Conservation (phyloP, 176 grass and related monocot genomes). For the Panicum miliaceum region DNA sequence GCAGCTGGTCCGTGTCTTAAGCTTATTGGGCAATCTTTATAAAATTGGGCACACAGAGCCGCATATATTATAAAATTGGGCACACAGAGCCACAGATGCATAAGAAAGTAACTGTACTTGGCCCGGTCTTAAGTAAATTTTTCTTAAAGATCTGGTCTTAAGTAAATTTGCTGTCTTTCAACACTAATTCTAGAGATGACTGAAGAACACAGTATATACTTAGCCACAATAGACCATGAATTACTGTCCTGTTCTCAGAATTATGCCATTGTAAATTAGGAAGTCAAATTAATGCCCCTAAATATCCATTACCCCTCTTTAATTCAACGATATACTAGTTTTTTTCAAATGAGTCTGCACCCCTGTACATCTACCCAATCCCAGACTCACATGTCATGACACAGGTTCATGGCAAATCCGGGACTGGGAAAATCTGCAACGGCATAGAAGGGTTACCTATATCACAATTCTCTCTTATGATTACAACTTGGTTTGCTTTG, state of each 20-base stretch:
- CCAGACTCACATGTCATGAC: neutral
- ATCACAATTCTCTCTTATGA: slow-evolving; percentile 16
- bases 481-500: neutral
- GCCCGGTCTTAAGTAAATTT: slow-evolving; percentile 1
- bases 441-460: neutral
- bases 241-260: neutral
- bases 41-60: neutral
- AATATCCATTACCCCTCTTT: neutral
- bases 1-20: slow-evolving; percentile 13
- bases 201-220: neutral
- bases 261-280: neutral
- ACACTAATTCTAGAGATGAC: neutral
- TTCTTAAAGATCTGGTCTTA: neutral
- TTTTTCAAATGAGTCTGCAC: too few relatives aligned
- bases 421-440: neutral
- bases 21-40: slow-evolving; percentile 31
- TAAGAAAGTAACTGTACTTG: slow-evolving; percentile 20
- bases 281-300: neutral
- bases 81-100: neutral
- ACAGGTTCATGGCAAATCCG: neutral
- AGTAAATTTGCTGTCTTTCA: slow-evolving; percentile 15
- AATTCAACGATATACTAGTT: too few relatives aligned
- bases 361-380: neutral
- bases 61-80: neutral
- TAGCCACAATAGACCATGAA: neutral